Conservation (phyloP, 495 filamentous ascomycete species). For the Aspergillus indologenus region DNA sequence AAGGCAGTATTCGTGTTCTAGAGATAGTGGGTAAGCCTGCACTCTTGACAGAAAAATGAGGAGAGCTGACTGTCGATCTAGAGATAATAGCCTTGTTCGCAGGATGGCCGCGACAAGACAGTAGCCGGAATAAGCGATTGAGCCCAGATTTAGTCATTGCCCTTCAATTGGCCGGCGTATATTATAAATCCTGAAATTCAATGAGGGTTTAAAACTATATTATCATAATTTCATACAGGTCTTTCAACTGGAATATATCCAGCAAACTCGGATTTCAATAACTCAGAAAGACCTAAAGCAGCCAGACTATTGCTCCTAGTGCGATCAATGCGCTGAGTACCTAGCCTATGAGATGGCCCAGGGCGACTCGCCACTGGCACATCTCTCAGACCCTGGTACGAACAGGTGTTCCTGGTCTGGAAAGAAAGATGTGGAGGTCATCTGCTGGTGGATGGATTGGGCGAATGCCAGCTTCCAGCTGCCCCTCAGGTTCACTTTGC, state of each 20-base stretch:
- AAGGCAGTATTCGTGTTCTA: neutral
- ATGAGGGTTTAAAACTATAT: no score
- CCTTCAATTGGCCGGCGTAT: no score
- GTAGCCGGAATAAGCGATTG: neutral
- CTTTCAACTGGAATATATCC: no score
- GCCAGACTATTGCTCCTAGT: neutral
- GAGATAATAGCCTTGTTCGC: neutral
- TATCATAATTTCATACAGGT: no score
- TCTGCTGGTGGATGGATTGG: neutral
- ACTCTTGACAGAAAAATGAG: neutral
- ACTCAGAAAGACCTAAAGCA: neutral
- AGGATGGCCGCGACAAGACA: neutral
- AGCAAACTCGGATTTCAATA: neutral
- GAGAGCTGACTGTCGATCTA: neutral
- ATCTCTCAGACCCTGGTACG: neutral
- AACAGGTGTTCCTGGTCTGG: neutral
- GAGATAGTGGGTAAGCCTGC: neutral
- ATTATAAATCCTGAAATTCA: no score
- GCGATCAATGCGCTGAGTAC: neutral
- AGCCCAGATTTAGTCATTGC: no score
- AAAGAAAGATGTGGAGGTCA: neutral
- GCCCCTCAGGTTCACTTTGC: neutral
- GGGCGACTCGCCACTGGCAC: neutral
- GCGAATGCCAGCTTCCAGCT: neutral
- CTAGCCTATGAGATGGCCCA: neutral